Evolutionary conservation across 228 moss, liverwort and hornwort species (phyloP).

Genomic region (Sphagnum magellanicum): DNA sequence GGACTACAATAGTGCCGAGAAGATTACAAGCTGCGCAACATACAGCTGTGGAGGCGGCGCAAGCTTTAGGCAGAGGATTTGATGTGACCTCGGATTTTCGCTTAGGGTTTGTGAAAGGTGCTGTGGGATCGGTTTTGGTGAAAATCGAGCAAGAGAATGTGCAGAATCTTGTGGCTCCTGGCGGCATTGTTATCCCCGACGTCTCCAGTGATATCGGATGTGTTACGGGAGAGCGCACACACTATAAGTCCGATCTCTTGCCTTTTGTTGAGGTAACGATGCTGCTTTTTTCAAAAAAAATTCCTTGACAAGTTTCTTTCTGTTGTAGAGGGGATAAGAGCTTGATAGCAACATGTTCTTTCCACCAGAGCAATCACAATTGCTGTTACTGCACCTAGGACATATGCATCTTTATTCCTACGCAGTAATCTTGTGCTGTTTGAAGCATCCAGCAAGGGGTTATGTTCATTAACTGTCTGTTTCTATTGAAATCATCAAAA

Average conservation of each 20-base stretch:
- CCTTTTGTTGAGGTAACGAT: slow-evolving; percentile 31
- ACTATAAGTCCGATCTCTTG: slow-evolving; percentile 67
- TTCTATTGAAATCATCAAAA: too few species aligned
- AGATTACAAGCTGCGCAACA: slow-evolving; percentile 21
- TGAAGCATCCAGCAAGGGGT: too few species aligned
- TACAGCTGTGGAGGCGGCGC: slow-evolving; percentile 52
- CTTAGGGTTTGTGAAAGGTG: slow-evolving; percentile 57
- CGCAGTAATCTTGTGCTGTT: too few species aligned
- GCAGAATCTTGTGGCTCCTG: slow-evolving; percentile 63
- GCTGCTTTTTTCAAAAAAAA: too few species aligned
- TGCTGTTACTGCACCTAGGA: too few species aligned
- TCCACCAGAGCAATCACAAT: too few species aligned
- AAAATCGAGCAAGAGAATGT: slow-evolving; percentile 51
- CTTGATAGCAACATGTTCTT: too few species aligned
- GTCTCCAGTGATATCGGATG: slow-evolving; percentile 73
- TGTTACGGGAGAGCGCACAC: slow-evolving; percentile 80
- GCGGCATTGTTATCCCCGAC: slow-evolving; percentile 54
- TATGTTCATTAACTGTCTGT: too few species aligned
- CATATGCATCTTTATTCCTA: too few species aligned
- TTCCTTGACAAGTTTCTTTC: too few species aligned
- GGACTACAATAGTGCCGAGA: too few species aligned
- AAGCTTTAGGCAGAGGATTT: slow-evolving; percentile 82
- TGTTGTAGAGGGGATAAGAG: too few species aligned
- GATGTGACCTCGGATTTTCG: slow-evolving; percentile 83
- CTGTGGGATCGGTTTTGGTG: slow-evolving; percentile 29